Percentiles rank a stretch among this genome's conserved stretches.
Evolutionary conservation across 495 filamentous ascomycete species (phyloP).

Genomic region (Aspergillus affinis): DNA sequence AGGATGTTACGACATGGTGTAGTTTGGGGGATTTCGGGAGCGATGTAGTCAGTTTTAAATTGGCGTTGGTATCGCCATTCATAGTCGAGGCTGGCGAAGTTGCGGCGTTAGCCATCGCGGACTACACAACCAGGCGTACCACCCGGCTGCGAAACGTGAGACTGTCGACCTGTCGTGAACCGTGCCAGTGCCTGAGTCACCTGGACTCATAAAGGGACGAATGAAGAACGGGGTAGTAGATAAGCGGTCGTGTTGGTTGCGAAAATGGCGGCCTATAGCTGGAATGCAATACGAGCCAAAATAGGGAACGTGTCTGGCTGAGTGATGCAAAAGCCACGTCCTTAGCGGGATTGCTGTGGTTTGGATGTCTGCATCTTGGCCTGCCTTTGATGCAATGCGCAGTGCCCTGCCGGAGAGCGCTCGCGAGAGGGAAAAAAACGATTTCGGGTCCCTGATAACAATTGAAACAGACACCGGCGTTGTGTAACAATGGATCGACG

Average conservation of each 20-base stretch:
- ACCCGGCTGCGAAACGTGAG: conserved; percentile 37
- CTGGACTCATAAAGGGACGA: conserved; percentile 44
- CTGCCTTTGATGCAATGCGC: conserved; percentile 45
- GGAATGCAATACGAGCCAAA: conserved; percentile 40
- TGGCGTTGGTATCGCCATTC: conserved; percentile 42
- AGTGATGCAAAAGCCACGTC: conserved; percentile 46
- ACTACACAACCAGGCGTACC: conserved; percentile 29
- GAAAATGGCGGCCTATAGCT: conserved; percentile 27
- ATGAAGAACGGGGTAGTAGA: conserved; percentile 35
- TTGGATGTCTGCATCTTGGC: conserved; percentile 54
- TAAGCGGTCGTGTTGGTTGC: conserved; percentile 33
- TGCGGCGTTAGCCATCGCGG: conserved; percentile 46
- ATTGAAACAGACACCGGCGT: conserved; percentile 37
- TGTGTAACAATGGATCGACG: conserved; percentile 34
- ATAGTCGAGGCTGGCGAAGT: conserved; percentile 41
- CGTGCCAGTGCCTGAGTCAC: conserved; percentile 45
- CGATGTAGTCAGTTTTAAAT: conserved; percentile 43
- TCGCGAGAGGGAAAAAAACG: conserved; percentile 29
- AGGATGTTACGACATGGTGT: conserved; percentile 39
- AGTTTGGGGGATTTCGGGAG: conserved; percentile 37
- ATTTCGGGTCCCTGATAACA: conserved; percentile 39
- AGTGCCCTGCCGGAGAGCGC: conserved; percentile 49
- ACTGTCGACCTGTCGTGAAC: conserved; percentile 35
- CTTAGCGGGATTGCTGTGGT: conserved; percentile 44
- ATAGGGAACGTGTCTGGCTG: conserved; percentile 38